Evolutionary conservation across 305 asterid genomes (phyloP).

Genomic region (Solanum hybrid): DNA sequence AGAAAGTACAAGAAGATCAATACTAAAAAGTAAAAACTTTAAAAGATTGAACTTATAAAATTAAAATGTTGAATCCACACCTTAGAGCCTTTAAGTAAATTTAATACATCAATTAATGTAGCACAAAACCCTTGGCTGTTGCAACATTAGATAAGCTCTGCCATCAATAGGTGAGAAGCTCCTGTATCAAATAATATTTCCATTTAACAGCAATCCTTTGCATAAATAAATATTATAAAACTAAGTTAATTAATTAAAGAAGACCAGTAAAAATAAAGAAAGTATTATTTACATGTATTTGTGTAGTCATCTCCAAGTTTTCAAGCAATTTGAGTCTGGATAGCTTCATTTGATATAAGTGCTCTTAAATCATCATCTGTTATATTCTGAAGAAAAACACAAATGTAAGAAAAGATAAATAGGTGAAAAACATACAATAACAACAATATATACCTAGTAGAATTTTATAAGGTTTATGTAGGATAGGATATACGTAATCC

Average conservation of each 20-base stretch:
- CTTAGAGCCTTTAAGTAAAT: background rate
- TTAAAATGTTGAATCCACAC: background rate
- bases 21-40: background rate
- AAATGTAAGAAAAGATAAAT: background rate
- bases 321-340: constrained; percentile 74
- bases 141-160: background rate
- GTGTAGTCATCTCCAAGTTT: constrained; percentile 33
- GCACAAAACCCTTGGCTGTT: background rate
- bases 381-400: constrained; percentile 24
- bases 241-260: background rate
- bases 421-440: background rate
- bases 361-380: constrained; percentile 81
- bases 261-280: background rate
- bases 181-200: background rate
- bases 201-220: background rate
- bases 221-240: background rate
- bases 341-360: constrained; percentile 68
- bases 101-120: background rate
- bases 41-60: background rate
- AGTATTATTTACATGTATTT: constrained; percentile 3
- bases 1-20: background rate
- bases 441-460: background rate
- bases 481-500: background rate
- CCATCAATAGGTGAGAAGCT: background rate
- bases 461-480: background rate